These are phyloP conservation scores for Hypoxylon crocopeplum DNA, from an alignment of 495 filamentous ascomycete genomes.

Conservation along the genomic window DNA sequence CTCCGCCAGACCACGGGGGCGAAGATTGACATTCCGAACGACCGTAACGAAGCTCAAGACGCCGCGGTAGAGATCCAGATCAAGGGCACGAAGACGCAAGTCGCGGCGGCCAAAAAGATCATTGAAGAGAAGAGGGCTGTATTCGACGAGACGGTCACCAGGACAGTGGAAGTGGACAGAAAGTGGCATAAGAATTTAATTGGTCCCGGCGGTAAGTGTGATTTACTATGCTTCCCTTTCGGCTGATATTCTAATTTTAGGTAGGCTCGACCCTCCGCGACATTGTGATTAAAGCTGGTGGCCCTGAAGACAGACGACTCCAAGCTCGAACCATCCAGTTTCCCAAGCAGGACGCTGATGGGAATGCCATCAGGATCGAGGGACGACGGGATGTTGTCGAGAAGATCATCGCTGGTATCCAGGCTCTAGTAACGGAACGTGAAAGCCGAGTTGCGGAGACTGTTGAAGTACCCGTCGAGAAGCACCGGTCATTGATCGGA, in stretches of 20 bases:
- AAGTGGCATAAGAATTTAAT: conserved; percentile 92
- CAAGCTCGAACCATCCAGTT: conserved; percentile 89
- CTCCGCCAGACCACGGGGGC: conserved; percentile 82
- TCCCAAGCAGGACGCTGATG: conserved; percentile 78
- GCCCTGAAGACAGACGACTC: conserved; percentile 80
- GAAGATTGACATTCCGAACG: conserved; percentile 86
- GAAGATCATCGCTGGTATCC: conserved; percentile 82
- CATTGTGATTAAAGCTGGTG: conserved; percentile 86
- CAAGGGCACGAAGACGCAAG: conserved; percentile 88
- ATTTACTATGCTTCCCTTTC: neutral
- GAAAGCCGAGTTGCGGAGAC: conserved; percentile 75
- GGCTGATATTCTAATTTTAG: conserved; percentile 45
- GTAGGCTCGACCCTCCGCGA: conserved; percentile 84
- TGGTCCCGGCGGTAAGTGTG: conserved; percentile 77
- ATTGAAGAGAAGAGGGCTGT: conserved; percentile 81
- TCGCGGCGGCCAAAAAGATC: conserved; percentile 86
- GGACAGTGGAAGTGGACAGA: conserved; percentile 85
- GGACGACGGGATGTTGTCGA: conserved; percentile 83
- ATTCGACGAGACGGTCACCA: conserved; percentile 85
- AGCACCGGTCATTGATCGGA: conserved; percentile 90
- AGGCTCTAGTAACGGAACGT: conserved; percentile 77
- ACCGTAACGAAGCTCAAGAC: conserved; percentile 62
- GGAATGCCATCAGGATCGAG: conserved; percentile 85
- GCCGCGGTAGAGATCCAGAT: conserved; percentile 81
- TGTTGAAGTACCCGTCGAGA: conserved; percentile 83